Percentiles rank a stretch among this genome's conserved stretches.
Conservation (phyloP, 345 rosid species). For the Hibiscus tridactylites region DNA sequence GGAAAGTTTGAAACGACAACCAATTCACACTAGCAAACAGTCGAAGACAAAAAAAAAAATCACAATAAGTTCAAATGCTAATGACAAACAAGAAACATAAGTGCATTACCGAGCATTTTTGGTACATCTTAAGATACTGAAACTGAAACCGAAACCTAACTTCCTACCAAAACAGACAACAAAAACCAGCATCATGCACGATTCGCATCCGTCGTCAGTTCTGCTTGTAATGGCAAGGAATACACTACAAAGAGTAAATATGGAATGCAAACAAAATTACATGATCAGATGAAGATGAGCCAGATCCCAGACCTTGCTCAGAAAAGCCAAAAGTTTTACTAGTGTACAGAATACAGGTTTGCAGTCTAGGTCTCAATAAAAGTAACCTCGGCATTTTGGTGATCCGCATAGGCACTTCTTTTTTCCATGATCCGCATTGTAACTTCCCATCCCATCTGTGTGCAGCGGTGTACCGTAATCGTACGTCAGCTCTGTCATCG, state of each 20-base stretch:
- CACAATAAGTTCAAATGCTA: too few relatives aligned
- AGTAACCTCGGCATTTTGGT: constrained; percentile 49
- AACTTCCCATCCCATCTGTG: constrained; percentile 21
- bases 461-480: constrained; percentile 51
- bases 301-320: neutral
- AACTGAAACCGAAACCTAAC: too few relatives aligned
- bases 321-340: neutral
- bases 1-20: too few relatives aligned
- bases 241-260: neutral
- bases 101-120: too few relatives aligned
- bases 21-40: too few relatives aligned
- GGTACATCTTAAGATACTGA: too few relatives aligned
- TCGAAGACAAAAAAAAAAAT: too few relatives aligned
- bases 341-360: neutral
- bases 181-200: too few relatives aligned
- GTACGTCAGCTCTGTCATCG: constrained; percentile 78
- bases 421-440: constrained; percentile 19
- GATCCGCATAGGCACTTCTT: constrained; percentile 69
- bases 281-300: neutral
- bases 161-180: too few relatives aligned
- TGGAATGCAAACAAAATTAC: neutral
- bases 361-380: constrained; percentile 28
- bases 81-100: too few relatives aligned
- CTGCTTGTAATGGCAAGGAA: neutral
- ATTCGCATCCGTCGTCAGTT: too few relatives aligned